A percentile compares a stretch with the other conserved stretches of the same genome.
Evolutionary conservation across 768 basidiomycete genomes (phyloP).

Genomic region (Boletales sp.): DNA sequence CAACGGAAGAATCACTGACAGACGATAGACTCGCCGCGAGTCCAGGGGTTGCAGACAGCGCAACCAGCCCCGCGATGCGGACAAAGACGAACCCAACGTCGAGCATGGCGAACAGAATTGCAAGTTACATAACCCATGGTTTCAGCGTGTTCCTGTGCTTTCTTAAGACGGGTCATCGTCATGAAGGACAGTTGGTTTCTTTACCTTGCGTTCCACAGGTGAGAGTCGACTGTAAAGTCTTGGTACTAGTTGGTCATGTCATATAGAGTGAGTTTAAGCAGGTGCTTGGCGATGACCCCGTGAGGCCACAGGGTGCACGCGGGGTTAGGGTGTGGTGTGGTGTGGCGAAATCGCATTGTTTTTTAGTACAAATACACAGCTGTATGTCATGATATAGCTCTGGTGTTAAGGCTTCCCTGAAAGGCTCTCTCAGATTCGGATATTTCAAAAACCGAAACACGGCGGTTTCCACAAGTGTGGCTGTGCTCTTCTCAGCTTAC

Average conservation of each 20-base stretch:
- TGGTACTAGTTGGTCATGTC: too few relatives aligned
- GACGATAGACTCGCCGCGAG: constrained; percentile 11
- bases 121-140: constrained; percentile 11
- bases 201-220: constrained; percentile 19
- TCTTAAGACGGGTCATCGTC: too few relatives aligned
- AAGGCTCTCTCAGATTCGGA: too few relatives aligned
- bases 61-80: constrained; percentile 10
- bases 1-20: neutral
- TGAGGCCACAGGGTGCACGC: too few relatives aligned
- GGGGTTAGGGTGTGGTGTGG: too few relatives aligned
- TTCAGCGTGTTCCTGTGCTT: constrained; percentile 5
- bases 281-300: too few relatives aligned
- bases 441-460: neutral
- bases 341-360: too few relatives aligned
- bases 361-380: too few relatives aligned
- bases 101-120: constrained; percentile 12
- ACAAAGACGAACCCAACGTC: constrained; percentile 19
- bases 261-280: too few relatives aligned
- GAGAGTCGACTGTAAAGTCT: constrained; percentile 15
- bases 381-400: too few relatives aligned
- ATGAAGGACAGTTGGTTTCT: too few relatives aligned
- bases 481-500: constrained; percentile 1
- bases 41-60: constrained; percentile 8
- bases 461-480: constrained; percentile 1
- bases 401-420: too few relatives aligned